A percentile compares a stretch with the other conserved stretches of the same genome.
phyloP scores from a whole-genome alignment of 2,329 filamentous ascomycete genomes.

The Fusarium sacchari region DNA sequence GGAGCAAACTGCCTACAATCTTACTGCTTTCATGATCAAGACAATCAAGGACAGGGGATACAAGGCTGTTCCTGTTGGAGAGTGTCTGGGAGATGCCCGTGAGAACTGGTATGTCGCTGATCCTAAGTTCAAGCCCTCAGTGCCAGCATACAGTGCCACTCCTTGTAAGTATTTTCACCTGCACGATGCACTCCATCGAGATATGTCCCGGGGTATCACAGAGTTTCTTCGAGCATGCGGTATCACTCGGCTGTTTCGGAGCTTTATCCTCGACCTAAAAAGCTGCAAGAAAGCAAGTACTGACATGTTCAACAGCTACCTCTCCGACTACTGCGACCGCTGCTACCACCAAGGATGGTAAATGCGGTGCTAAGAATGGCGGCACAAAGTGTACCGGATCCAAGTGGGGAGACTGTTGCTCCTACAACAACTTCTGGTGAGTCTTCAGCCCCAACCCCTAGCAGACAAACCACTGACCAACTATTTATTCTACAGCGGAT shows the following conservation, averaged over 20 bases:
- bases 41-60: conserved; percentile 54
- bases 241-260: not conserved
- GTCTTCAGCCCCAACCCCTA: conserved; percentile 1
- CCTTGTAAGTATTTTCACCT: not conserved
- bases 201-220: not conserved
- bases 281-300: not conserved
- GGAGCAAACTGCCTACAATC: conserved; percentile 54
- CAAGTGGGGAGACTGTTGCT: conserved; percentile 52
- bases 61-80: conserved; percentile 62
- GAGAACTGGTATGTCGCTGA: conserved; percentile 60
- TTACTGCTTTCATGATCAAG: conserved; percentile 55
- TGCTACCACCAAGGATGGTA: conserved; percentile 42
- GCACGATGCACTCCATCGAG: not conserved
- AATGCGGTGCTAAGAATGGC: conserved; percentile 46
- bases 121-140: conserved; percentile 29
- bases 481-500: not conserved
- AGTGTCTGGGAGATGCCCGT: conserved; percentile 63
- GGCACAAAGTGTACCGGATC: conserved; percentile 47
- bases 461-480: not conserved
- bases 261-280: not conserved
- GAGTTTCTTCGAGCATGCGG: not conserved
- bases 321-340: not conserved
- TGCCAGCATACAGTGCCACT: not conserved
- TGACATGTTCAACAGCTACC: conserved; percentile 8
- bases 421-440: conserved; percentile 49